phyloP scores from a whole-genome alignment of 140 eudicot genomes.

The Cichorium intybus region DNA sequence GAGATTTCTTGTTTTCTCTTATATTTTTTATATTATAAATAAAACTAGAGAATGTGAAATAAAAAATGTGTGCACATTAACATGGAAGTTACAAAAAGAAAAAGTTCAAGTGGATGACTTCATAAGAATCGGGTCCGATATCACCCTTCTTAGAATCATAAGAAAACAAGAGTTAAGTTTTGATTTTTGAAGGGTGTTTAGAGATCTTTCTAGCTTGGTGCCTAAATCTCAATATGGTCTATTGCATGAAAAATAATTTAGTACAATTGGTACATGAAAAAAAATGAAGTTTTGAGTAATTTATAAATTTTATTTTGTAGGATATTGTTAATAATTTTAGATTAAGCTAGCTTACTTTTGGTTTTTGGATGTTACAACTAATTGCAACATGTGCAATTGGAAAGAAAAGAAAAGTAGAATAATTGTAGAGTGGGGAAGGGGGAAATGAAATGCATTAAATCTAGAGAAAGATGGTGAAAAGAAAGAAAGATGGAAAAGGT shows the following conservation, averaged over 20 bases:
- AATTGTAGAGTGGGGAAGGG: conserved; percentile 22
- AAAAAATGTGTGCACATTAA: neutral
- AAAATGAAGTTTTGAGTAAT: neutral
- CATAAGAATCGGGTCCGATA: neutral
- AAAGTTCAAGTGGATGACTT: neutral
- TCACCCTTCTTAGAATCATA: too few species aligned
- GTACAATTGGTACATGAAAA: neutral
- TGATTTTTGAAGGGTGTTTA: too few species aligned
- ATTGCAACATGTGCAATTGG: neutral
- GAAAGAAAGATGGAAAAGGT: conserved; percentile 34
- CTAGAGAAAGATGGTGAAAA: conserved; percentile 25
- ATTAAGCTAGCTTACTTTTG: neutral
- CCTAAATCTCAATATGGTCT: too few species aligned
- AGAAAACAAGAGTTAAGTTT: neutral
- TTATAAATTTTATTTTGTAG: neutral
- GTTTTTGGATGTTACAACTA: too few species aligned
- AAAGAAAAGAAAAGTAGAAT: neutral
- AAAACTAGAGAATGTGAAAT: too few species aligned
- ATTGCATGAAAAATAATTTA: neutral
- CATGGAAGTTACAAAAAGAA: neutral
- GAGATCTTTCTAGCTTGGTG: too few species aligned
- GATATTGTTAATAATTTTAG: neutral
- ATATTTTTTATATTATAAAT: too few species aligned
- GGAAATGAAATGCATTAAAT: conserved; percentile 34
- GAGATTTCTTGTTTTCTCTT: too few species aligned